Percentiles rank a stretch among this genome's conserved stretches.
phyloP scores from a whole-genome alignment of 2,329 filamentous ascomycete species.

The Paecilomyces niveus region DNA sequence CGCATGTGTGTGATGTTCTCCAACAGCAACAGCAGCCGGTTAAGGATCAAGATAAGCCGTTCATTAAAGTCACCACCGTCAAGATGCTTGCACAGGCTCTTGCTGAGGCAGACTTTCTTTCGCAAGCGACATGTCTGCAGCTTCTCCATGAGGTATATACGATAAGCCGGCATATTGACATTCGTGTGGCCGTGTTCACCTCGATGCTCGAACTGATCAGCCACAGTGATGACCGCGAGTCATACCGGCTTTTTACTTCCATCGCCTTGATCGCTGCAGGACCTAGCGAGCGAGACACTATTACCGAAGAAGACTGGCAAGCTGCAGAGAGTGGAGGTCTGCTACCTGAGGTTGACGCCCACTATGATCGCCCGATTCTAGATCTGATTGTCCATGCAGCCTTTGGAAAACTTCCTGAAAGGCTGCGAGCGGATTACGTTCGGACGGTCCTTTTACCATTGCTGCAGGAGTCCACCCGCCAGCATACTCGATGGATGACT shows the following conservation, averaged over 20 bases:
- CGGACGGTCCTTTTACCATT: conserved; percentile 9
- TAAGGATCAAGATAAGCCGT: background rate
- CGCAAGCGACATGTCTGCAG: background rate
- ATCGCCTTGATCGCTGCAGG: conserved; percentile 3
- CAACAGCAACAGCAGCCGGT: background rate
- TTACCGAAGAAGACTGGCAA: conserved; percentile 7
- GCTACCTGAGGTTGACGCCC: conserved; percentile 3
- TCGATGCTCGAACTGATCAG: conserved; percentile 7
- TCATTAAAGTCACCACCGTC: conserved; percentile 11
- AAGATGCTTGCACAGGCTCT: conserved; percentile 12
- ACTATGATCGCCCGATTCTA: conserved; percentile 6
- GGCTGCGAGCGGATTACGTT: conserved; percentile 6
- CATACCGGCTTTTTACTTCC: conserved; percentile 2
- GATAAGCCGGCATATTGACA: conserved; percentile 6
- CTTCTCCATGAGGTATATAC: conserved; percentile 7
- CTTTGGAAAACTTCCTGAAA: conserved; percentile 3
- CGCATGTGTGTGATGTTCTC: conserved; percentile 4
- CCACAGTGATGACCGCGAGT: conserved; percentile 1
- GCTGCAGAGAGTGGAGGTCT: conserved; percentile 6
- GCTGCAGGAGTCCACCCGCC: conserved; percentile 9
- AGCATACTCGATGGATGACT: conserved; percentile 15
- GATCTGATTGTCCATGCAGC: conserved; percentile 5
- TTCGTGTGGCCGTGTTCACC: conserved; percentile 5
- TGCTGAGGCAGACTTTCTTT: conserved; percentile 5
- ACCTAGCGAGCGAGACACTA: conserved; percentile 6